phyloP scores from a whole-genome alignment of 805 yeast genomes.

The Candida yuanshanica region DNA sequence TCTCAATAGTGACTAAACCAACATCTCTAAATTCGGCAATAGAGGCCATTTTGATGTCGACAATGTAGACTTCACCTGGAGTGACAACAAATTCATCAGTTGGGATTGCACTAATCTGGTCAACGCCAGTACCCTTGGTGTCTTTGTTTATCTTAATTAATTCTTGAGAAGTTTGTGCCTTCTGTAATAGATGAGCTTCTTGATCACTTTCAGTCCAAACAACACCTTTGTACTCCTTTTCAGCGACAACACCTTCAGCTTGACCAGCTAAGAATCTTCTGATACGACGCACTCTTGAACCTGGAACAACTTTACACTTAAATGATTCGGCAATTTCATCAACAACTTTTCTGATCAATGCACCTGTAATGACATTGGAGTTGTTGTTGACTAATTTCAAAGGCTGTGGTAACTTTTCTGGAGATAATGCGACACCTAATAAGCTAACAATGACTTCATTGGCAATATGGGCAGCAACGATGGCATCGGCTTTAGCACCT shows the following conservation, averaged over 20 bases:
- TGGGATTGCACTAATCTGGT: slow-evolving; percentile 57
- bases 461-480: slow-evolving; percentile 86
- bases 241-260: slow-evolving; percentile 87
- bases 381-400: slow-evolving; percentile 29
- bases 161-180: slow-evolving; percentile 35
- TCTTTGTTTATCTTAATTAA: slow-evolving; percentile 34
- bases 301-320: slow-evolving; percentile 84
- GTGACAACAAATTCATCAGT: slow-evolving; percentile 65
- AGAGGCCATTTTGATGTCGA: slow-evolving; percentile 81
- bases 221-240: slow-evolving; percentile 88
- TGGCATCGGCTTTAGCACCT: slow-evolving; percentile 84
- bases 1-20: slow-evolving; percentile 66
- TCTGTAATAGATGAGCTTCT: slow-evolving; percentile 50
- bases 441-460: slow-evolving; percentile 78
- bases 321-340: slow-evolving; percentile 83
- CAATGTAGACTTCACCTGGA: slow-evolving; percentile 81
- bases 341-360: slow-evolving; percentile 64
- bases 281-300: slow-evolving; percentile 85
- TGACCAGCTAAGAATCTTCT: slow-evolving; percentile 95
- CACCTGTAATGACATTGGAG: slow-evolving; percentile 53
- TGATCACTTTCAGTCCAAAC: slow-evolving; percentile 82
- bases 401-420: slow-evolving; percentile 65
- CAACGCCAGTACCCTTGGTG: slow-evolving; percentile 29
- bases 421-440: slow-evolving; percentile 65
- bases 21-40: slow-evolving; percentile 45